phyloP scores from a whole-genome alignment of 805 yeast genomes.

The Saccharomycopsis selenospora region DNA sequence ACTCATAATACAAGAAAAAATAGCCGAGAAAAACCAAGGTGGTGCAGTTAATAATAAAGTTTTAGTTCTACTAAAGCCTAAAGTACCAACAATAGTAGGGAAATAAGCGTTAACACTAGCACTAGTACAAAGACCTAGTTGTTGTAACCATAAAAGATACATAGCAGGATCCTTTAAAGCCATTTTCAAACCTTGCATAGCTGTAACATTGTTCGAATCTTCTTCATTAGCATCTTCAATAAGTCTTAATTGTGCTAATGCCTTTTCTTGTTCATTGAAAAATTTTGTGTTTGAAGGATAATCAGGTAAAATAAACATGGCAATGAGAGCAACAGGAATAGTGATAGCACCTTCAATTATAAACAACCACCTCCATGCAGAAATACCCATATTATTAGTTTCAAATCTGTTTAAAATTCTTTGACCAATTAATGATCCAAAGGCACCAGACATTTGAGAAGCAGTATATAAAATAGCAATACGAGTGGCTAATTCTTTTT shows the following conservation, averaged over 20 bases:
- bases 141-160: constrained; percentile 25
- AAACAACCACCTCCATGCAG: constrained; percentile 45
- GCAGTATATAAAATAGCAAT: constrained; percentile 43
- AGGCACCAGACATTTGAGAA: constrained; percentile 48
- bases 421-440: constrained; percentile 47
- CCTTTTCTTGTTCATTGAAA: constrained; percentile 31
- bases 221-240: constrained; percentile 13
- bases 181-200: constrained; percentile 7
- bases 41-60: constrained; percentile 55
- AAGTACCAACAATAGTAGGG: constrained; percentile 52
- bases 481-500: constrained; percentile 42
- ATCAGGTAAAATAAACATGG: constrained; percentile 34
- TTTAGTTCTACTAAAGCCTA: constrained; percentile 42
- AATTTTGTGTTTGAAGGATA: constrained; percentile 35
- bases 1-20: constrained; percentile 45
- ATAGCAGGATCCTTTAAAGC: constrained; percentile 15
- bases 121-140: constrained; percentile 39
- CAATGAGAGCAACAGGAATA: constrained; percentile 31
- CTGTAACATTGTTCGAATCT: constrained; percentile 9
- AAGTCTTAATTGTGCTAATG: constrained; percentile 15
- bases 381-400: constrained; percentile 24
- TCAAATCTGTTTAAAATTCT: constrained; percentile 32
- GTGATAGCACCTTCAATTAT: constrained; percentile 45
- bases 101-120: constrained; percentile 56
- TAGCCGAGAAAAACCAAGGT: constrained; percentile 46